phyloP scores from a whole-genome alignment of 2,329 filamentous ascomycete genomes.

The Camillea tinctor region DNA sequence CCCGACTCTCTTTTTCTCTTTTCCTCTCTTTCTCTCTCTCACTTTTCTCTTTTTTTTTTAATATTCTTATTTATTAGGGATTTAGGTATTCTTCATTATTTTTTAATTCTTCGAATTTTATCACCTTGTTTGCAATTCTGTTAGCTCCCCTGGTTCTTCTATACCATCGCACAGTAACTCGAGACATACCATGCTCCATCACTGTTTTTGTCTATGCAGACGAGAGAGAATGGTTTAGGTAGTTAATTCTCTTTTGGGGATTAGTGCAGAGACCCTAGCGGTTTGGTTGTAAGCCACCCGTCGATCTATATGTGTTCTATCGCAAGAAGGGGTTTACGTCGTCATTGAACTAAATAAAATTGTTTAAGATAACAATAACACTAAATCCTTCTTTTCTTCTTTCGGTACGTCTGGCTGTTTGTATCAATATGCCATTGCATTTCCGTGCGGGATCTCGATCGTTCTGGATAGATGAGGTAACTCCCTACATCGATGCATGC shows the following conservation, averaged over 20 bases:
- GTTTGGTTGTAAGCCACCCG: background rate
- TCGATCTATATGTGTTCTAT: background rate
- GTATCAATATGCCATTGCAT: background rate
- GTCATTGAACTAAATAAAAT: background rate
- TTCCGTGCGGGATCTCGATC: background rate
- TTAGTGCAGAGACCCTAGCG: background rate
- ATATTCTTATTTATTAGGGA: no score
- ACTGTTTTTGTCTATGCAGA: background rate
- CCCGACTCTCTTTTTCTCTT: no score
- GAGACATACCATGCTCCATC: background rate
- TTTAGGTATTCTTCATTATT: no score
- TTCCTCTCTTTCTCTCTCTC: no score
- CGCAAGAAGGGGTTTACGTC: background rate
- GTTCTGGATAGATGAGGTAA: no score
- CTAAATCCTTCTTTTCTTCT: background rate
- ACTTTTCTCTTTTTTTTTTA: no score
- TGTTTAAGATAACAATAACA: no score
- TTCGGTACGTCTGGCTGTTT: no score
- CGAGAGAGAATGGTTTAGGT: background rate
- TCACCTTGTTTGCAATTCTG: background rate
- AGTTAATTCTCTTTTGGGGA: background rate
- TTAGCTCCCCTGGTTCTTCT: background rate
- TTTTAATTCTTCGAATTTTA: no score
- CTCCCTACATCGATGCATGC: no score
- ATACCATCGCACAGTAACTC: background rate